Conservation (phyloP, 163 green algal genomes). For the Scenedesmus sp. region DNA sequence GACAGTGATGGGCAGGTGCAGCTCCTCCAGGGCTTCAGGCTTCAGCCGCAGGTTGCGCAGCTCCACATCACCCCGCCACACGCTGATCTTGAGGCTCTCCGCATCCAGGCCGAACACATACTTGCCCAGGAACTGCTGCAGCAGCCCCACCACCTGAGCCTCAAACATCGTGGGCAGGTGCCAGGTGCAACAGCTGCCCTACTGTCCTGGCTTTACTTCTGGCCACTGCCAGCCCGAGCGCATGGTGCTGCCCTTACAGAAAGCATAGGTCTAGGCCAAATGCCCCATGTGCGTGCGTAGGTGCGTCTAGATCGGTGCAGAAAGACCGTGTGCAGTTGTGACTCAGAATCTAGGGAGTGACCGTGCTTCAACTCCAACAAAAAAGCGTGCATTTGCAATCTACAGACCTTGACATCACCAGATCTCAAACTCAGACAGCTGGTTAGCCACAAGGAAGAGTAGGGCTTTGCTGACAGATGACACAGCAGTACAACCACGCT, state of each 20-base stretch:
- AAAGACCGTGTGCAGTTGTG: conserved; percentile 5
- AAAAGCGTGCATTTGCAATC: background rate
- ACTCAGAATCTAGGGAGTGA: background rate
- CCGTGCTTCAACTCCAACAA: background rate
- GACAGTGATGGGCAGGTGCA: conserved; percentile 93
- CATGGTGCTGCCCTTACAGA: background rate
- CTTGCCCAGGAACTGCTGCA: conserved; percentile 87
- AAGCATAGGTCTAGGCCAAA: background rate
- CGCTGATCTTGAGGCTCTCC: conserved; percentile 83
- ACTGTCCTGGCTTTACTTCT: background rate
- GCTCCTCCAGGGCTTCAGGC: conserved; percentile 88
- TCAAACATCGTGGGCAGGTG: conserved; percentile 78
- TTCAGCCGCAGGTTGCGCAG: conserved; percentile 93
- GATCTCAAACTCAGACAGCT: background rate
- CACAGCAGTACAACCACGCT: background rate
- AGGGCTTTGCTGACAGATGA: conserved; percentile 1
- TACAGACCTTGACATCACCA: background rate
- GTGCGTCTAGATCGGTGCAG: background rate
- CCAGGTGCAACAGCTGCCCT: conserved; percentile 10
- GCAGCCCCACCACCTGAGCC: conserved; percentile 82
- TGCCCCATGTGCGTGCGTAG: background rate
- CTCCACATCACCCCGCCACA: conserved; percentile 93
- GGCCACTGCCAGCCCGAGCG: background rate
- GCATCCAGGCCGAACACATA: conserved; percentile 91
- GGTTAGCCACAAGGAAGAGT: background rate